Evolutionary conservation across 1,139 yeast species (phyloP).

Genomic region (Yamadazyma friedrichii): DNA sequence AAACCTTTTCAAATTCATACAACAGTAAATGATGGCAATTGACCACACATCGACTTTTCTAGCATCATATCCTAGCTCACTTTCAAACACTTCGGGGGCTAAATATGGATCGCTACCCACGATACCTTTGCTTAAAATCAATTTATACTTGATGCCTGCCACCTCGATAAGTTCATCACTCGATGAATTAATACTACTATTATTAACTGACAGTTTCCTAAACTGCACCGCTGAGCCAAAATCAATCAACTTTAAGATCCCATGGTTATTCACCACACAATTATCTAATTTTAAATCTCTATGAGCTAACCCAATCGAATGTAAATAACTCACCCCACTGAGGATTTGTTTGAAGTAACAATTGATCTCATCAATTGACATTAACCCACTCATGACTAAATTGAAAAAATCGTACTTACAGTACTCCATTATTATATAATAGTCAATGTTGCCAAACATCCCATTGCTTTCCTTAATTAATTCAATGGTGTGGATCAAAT

Average conservation of each 20-base stretch:
- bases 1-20: conserved; percentile 69
- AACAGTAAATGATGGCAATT: conserved; percentile 70
- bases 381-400: conserved; percentile 69
- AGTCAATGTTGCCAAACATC: conserved; percentile 35
- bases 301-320: conserved; percentile 69
- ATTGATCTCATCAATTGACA: conserved; percentile 55
- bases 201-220: conserved; percentile 27
- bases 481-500: conserved; percentile 64
- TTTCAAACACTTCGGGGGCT: conserved; percentile 69
- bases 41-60: conserved; percentile 78
- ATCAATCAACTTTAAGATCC: conserved; percentile 69
- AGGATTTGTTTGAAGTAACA: conserved; percentile 72
- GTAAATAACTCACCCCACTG: conserved; percentile 60
- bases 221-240: conserved; percentile 77
- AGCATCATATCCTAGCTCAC: conserved; percentile 59
- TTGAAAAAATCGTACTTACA: conserved; percentile 75
- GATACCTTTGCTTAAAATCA: conserved; percentile 56
- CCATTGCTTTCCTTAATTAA: conserved; percentile 44
- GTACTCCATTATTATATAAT: conserved; percentile 71
- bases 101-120: conserved; percentile 82
- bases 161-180: conserved; percentile 24
- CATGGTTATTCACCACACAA: conserved; percentile 63
- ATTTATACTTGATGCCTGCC: conserved; percentile 25
- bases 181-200: conserved; percentile 8
- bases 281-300: conserved; percentile 76